Evolutionary conservation across 1,284 basidiomycete genomes (phyloP).

Genomic region (Puccinia coronata): DNA sequence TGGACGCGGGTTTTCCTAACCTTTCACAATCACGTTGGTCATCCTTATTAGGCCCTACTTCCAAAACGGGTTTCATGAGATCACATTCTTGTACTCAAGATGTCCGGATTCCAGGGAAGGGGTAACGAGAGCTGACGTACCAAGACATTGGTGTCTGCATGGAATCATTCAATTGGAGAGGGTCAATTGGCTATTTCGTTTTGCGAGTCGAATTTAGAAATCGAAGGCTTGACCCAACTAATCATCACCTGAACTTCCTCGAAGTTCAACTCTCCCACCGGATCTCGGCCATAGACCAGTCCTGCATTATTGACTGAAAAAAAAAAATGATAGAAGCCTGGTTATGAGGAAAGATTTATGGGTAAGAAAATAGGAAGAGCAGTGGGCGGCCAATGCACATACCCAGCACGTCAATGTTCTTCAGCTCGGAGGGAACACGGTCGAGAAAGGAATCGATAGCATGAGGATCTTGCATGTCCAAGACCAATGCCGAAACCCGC

Average conservation of each 20-base stretch:
- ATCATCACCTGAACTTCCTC: conserved; percentile 47
- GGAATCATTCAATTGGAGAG: neutral
- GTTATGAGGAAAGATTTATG: conserved; percentile 53
- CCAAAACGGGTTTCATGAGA: neutral
- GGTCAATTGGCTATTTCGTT: no score
- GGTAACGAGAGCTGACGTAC: neutral
- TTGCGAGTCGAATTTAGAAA: no score
- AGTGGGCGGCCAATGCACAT: conserved; percentile 55
- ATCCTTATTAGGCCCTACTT: conserved; percentile 44
- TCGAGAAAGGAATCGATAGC: conserved; percentile 44
- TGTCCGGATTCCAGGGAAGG: neutral
- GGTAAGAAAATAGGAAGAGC: neutral
- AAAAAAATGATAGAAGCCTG: neutral
- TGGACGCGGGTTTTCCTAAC: neutral
- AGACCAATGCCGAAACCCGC: conserved; percentile 67
- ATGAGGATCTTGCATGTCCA: conserved; percentile 71
- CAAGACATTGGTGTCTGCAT: conserved; percentile 43
- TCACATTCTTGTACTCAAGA: neutral
- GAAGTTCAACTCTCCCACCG: conserved; percentile 43
- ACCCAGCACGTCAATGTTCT: conserved; percentile 40
- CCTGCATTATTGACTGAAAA: conserved; percentile 41
- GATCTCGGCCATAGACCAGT: conserved; percentile 42
- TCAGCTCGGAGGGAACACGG: conserved; percentile 5
- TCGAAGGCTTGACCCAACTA: conserved; percentile 34
- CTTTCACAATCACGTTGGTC: conserved; percentile 46